phyloP scores from a whole-genome alignment of 2,329 filamentous ascomycete genomes.

The Epichloe baconii region DNA sequence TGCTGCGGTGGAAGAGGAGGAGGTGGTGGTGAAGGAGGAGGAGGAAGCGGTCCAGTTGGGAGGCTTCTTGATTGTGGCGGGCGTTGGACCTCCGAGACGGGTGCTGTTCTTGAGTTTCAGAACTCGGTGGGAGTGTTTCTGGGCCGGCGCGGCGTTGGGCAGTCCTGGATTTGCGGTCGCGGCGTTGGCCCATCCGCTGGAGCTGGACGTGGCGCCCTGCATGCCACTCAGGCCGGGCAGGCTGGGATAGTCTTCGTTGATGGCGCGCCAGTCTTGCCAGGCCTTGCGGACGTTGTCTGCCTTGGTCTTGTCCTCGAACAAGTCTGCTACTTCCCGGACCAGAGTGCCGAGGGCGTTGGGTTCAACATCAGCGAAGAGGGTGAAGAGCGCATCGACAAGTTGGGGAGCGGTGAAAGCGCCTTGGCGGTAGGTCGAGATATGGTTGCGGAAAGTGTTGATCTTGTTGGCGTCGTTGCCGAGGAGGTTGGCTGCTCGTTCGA shows the following conservation, averaged over 20 bases:
- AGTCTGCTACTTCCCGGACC: constrained; percentile 79
- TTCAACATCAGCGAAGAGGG: constrained; percentile 65
- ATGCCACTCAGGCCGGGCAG: constrained; percentile 63
- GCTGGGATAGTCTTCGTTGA: constrained; percentile 90
- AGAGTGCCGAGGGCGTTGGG: constrained; percentile 76
- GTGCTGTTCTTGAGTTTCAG: constrained; percentile 48
- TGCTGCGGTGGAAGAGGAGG: not conserved
- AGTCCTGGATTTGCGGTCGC: constrained; percentile 42
- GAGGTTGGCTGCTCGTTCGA: constrained; percentile 72
- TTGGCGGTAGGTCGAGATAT: constrained; percentile 66
- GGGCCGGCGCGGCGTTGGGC: constrained; percentile 25
- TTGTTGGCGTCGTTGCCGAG: constrained; percentile 66
- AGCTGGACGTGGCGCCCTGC: constrained; percentile 44
- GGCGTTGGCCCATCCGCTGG: constrained; percentile 46
- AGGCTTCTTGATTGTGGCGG: constrained; percentile 2
- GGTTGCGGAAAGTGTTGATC: constrained; percentile 61
- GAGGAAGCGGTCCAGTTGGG: not conserved
- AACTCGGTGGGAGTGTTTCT: constrained; percentile 40
- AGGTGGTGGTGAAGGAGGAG: not conserved
- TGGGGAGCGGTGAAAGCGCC: constrained; percentile 57
- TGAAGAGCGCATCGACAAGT: constrained; percentile 78
- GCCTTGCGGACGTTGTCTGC: constrained; percentile 62
- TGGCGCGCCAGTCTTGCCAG: constrained; percentile 91
- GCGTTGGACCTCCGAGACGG: constrained; percentile 25
- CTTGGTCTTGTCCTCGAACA: constrained; percentile 76